phyloP scores from a whole-genome alignment of 2,329 filamentous ascomycete genomes.

The Sphaerulina vaccinii region DNA sequence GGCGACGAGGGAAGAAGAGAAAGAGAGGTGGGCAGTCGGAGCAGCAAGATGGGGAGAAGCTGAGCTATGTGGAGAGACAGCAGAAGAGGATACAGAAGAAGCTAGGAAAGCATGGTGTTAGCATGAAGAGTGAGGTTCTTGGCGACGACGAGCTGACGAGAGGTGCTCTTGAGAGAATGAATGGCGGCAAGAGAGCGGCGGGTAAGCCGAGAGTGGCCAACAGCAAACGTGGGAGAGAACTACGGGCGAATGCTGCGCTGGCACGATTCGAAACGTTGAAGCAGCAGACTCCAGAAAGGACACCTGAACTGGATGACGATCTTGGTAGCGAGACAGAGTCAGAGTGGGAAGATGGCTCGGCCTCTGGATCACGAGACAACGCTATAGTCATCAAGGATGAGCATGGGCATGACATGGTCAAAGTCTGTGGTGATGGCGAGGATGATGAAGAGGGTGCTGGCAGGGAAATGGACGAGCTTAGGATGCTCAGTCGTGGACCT shows the following conservation, averaged over 20 bases:
- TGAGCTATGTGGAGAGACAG: constrained; percentile 70
- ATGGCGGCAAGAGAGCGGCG: constrained; percentile 55
- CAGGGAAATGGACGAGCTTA: constrained; percentile 68
- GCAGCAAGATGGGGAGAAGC: constrained; percentile 44
- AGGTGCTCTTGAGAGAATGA: constrained; percentile 60
- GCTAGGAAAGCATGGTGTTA: constrained; percentile 73
- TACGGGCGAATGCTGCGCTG: constrained; percentile 73
- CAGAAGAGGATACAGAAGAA: constrained; percentile 71
- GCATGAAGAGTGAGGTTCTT: constrained; percentile 60
- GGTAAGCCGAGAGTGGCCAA: constrained; percentile 71
- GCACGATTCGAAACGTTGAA: constrained; percentile 63
- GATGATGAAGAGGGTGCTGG: constrained; percentile 53
- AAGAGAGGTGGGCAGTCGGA: constrained; percentile 45
- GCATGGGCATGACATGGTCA: constrained; percentile 65
- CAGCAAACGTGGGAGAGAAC: constrained; percentile 71
- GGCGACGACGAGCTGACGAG: constrained; percentile 68
- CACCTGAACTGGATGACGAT: constrained; percentile 39
- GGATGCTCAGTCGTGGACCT: constrained; percentile 41
- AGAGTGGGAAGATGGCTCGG: constrained; percentile 33
- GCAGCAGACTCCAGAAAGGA: constrained; percentile 33
- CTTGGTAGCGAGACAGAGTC: constrained; percentile 51
- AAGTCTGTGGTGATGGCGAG: constrained; percentile 71
- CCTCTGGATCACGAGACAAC: constrained; percentile 60
- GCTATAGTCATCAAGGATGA: constrained; percentile 60
- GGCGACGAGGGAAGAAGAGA: constrained; percentile 53